A percentile compares a stretch with the other conserved stretches of the same genome.
Conservation (phyloP, 305 asterid genomes). For the Fraxinus albicans region DNA sequence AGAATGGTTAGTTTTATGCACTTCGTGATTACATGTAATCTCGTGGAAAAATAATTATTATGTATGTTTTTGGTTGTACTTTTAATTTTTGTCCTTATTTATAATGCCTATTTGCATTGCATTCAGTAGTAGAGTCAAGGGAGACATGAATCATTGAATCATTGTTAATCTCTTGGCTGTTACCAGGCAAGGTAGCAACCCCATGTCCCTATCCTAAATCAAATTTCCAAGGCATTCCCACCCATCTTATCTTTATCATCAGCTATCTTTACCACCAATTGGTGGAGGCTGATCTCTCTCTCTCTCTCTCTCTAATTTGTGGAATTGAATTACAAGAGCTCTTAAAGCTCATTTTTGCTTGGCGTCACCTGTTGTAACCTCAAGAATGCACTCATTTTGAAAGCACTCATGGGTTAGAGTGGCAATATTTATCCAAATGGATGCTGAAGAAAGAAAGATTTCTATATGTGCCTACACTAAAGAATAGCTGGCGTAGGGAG, state of each 20-base stretch:
- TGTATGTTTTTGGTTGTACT: not conserved
- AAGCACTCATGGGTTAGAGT: not conserved
- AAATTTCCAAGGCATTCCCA: not conserved
- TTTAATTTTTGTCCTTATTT: not conserved
- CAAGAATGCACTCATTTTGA: not conserved
- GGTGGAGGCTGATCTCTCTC: not conserved
- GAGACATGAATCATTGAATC: not conserved
- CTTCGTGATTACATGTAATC: not conserved
- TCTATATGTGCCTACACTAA: not conserved
- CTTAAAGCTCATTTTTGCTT: not conserved
- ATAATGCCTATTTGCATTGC: not conserved
- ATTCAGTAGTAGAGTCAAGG: not conserved
- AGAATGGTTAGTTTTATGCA: constrained; percentile 51
- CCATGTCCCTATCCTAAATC: not conserved
- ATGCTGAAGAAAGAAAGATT: not conserved
- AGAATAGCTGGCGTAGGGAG: not conserved
- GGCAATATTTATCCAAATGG: not conserved
- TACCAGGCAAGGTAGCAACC: not conserved
- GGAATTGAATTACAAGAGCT: not conserved
- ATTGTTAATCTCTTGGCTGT: not conserved
- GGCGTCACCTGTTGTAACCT: not conserved
- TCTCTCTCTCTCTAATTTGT: not conserved
- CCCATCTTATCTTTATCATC: not conserved
- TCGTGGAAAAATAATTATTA: not conserved
- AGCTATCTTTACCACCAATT: not conserved